Conservation (phyloP, 1,284 basidiomycete genomes). For the Phlebopus sp. region DNA sequence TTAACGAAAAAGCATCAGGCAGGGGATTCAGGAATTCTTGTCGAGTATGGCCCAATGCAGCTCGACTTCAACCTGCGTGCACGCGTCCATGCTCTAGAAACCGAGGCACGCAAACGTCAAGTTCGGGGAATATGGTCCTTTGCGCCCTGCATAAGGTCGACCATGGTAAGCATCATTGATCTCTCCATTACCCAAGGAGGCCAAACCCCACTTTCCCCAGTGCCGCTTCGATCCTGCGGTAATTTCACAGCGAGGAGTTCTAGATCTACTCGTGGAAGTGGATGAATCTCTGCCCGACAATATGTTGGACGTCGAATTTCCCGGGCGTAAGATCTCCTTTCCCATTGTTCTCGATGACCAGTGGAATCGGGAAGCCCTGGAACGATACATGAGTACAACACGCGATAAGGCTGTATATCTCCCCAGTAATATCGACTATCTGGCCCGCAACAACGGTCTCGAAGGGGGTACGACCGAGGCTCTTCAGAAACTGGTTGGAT, state of each 20-base stretch:
- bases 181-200: background rate
- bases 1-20: conserved; percentile 34
- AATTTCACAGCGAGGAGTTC: conserved; percentile 40
- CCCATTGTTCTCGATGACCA: conserved; percentile 65
- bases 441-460: conserved; percentile 63
- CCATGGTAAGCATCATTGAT: conserved; percentile 39
- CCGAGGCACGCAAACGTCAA: conserved; percentile 32
- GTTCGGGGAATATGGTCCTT: conserved; percentile 43
- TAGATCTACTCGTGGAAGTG: conserved; percentile 38
- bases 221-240: conserved; percentile 48
- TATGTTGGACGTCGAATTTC: conserved; percentile 43
- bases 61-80: conserved; percentile 52
- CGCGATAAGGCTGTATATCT: conserved; percentile 63
- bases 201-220: conserved; percentile 25
- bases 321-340: conserved; percentile 53
- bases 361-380: conserved; percentile 54
- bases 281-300: conserved; percentile 41
- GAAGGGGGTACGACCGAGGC: conserved; percentile 42
- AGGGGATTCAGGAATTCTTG: conserved; percentile 54
- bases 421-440: conserved; percentile 66
- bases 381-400: conserved; percentile 53
- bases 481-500: conserved; percentile 42
- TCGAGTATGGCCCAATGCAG: conserved; percentile 55
- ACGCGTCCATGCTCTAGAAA: conserved; percentile 56
- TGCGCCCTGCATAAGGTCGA: conserved; percentile 57